Conservation (phyloP, 495 filamentous ascomycete genomes). For the Penicillium goetzii region DNA sequence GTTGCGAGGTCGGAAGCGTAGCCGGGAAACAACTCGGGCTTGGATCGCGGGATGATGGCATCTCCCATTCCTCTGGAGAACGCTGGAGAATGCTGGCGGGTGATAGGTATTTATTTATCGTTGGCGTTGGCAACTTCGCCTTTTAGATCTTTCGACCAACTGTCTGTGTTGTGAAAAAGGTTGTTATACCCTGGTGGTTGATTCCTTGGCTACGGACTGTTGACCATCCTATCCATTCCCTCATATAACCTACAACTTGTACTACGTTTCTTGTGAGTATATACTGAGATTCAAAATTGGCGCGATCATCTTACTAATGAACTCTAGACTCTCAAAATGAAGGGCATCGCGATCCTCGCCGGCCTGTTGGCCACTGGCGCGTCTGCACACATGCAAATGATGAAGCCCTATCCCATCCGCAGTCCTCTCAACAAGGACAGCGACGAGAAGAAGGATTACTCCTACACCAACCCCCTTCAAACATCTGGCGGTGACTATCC, state of each 20-base stretch:
- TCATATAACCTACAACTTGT: background rate
- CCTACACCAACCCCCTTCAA: slow-evolving; percentile 52
- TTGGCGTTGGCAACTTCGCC: slow-evolving; percentile 7
- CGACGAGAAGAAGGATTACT: slow-evolving; percentile 51
- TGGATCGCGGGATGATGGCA: slow-evolving; percentile 19
- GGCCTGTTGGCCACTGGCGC: slow-evolving; percentile 44
- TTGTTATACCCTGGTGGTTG: slow-evolving; percentile 28
- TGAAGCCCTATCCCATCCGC: slow-evolving; percentile 50
- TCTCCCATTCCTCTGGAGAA: slow-evolving; percentile 32
- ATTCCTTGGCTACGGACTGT: slow-evolving; percentile 16
- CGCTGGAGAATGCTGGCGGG: slow-evolving; percentile 21
- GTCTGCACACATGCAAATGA: slow-evolving; percentile 53
- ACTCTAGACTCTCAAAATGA: slow-evolving; percentile 40
- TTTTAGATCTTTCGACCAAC: slow-evolving; percentile 6
- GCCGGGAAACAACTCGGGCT: slow-evolving; percentile 1
- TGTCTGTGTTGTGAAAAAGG: slow-evolving; percentile 8
- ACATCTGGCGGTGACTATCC: slow-evolving; percentile 50
- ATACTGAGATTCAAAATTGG: background rate
- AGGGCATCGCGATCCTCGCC: slow-evolving; percentile 36
- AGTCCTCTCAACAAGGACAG: slow-evolving; percentile 48
- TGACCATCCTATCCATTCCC: slow-evolving; percentile 13
- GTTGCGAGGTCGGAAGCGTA: slow-evolving; percentile 24
- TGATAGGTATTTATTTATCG: slow-evolving; percentile 27
- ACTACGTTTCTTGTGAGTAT: slow-evolving; percentile 13
- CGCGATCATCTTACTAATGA: background rate